phyloP scores from a whole-genome alignment of 106 monocot genomes.

The Acanthochlamys bracteata region DNA sequence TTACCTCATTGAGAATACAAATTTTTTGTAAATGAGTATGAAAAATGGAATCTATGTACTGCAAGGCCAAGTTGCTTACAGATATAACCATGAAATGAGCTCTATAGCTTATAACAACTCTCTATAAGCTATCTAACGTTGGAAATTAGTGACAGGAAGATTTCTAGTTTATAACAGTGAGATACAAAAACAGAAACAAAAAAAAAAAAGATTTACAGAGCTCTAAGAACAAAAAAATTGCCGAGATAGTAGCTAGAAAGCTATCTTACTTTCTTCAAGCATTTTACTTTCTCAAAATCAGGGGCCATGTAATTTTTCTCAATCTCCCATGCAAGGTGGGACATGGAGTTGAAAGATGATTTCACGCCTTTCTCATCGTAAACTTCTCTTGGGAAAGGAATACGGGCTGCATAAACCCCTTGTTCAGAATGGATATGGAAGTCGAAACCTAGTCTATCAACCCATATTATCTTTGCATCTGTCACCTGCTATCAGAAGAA shows the following conservation, averaged over 20 bases:
- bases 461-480: conserved; percentile 73
- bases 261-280: conserved; percentile 63
- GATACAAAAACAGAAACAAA: too few species aligned
- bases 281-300: conserved; percentile 65
- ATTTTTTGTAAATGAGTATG: too few species aligned
- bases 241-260: background rate
- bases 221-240: conserved; percentile 3
- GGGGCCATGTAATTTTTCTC: conserved; percentile 59
- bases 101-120: too few species aligned
- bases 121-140: too few species aligned
- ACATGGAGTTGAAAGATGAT: conserved; percentile 88
- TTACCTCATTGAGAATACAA: too few species aligned
- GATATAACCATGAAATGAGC: too few species aligned
- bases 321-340: conserved; percentile 91
- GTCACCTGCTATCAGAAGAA: conserved; percentile 38
- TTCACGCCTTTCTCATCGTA: conserved; percentile 83
- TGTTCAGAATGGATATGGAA: conserved; percentile 43
- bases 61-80: too few species aligned
- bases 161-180: too few species aligned
- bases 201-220: background rate
- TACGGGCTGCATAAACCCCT: conserved; percentile 47
- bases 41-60: too few species aligned
- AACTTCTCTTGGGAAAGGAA: conserved; percentile 84
- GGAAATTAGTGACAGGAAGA: too few species aligned
- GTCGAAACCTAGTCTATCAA: conserved; percentile 84